Evolutionary conservation across 805 yeast species (phyloP).

Genomic region (Suhomyces tanzawaensis): DNA sequence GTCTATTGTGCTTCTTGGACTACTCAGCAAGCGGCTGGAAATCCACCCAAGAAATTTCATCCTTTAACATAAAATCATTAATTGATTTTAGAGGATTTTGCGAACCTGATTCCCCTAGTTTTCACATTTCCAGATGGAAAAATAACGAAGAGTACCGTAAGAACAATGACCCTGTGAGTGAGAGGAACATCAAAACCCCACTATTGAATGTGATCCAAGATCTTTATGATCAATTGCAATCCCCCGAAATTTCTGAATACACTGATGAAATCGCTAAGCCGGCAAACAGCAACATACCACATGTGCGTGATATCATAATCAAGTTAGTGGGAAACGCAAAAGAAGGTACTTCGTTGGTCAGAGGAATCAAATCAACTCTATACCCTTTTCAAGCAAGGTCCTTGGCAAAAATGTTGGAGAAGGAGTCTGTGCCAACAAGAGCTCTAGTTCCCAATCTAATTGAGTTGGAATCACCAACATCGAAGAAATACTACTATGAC

Average conservation of each 20-base stretch:
- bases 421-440: constrained; percentile 40
- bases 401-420: constrained; percentile 55
- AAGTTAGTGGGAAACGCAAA: constrained; percentile 9
- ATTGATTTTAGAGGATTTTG: background rate
- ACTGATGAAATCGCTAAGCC: constrained; percentile 6
- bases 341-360: background rate
- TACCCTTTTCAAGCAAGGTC: constrained; percentile 63
- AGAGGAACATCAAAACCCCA: background rate
- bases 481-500: constrained; percentile 35
- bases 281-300: constrained; percentile 6
- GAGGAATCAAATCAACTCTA: constrained; percentile 49
- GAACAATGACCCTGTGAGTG: background rate
- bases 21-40: constrained; percentile 40
- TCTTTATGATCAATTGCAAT: constrained; percentile 34
- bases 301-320: constrained; percentile 18
- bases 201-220: constrained; percentile 20
- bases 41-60: no score
- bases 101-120: constrained; percentile 10
- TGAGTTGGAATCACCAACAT: constrained; percentile 17
- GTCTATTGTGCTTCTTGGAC: constrained; percentile 43
- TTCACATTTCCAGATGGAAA: constrained; percentile 35
- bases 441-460: constrained; percentile 36
- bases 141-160: constrained; percentile 13
- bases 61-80: background rate
- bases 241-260: constrained; percentile 25